Conservation (phyloP, 148 eudicot genomes). For the Silene uniflora region DNA sequence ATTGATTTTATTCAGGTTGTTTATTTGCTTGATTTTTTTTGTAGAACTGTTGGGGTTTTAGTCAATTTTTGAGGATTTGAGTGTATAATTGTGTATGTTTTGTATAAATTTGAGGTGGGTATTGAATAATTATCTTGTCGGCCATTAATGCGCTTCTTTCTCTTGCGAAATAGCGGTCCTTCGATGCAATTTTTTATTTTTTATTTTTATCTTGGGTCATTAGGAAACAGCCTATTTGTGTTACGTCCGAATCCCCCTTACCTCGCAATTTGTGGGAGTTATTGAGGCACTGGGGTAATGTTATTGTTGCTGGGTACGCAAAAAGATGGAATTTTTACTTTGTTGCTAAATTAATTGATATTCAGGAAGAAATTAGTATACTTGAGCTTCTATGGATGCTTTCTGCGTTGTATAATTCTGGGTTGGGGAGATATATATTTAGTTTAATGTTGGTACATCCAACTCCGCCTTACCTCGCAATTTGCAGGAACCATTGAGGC, state of each 20-base stretch:
- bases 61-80: neutral
- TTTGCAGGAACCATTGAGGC: neutral
- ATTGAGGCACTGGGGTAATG: too few relatives aligned
- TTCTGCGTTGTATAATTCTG: neutral
- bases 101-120: conserved; percentile 2
- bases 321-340: neutral
- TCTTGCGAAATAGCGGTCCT: neutral
- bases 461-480: neutral
- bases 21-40: neutral
- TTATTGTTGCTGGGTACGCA: conserved; percentile 1
- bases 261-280: too few relatives aligned
- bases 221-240: too few relatives aligned
- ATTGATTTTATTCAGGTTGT: conserved; percentile 22
- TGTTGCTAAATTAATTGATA: neutral
- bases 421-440: neutral
- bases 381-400: neutral
- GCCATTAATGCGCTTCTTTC: too few relatives aligned
- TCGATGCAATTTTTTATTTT: too few relatives aligned
- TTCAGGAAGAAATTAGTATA: neutral
- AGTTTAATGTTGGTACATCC: neutral
- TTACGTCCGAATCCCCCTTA: too few relatives aligned
- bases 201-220: too few relatives aligned
- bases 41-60: neutral
- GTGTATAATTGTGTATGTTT: neutral
- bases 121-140: neutral